Conservation (phyloP, 176 grass and related monocot genomes). For the Aegilops umbellulata region DNA sequence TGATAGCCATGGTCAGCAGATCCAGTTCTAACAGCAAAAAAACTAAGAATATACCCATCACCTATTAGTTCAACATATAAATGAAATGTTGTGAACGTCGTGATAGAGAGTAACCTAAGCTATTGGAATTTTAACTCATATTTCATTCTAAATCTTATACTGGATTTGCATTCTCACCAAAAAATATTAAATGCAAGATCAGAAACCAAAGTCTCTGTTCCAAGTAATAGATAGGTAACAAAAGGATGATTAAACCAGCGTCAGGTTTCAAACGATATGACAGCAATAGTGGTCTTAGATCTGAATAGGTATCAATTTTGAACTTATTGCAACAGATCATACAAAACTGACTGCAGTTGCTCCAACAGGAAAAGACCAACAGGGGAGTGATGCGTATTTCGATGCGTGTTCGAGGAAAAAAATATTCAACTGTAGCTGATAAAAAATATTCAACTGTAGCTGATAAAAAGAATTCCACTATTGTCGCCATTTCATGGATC, state of each 20-base stretch:
- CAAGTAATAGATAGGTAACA: neutral
- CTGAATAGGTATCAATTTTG: neutral
- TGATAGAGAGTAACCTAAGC: too few relatives aligned
- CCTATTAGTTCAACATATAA: conserved; percentile 6
- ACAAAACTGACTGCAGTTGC: neutral
- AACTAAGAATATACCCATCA: neutral
- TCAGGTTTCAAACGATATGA: neutral
- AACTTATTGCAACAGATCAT: neutral
- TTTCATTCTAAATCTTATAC: neutral
- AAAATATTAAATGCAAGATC: neutral
- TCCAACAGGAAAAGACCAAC: neutral
- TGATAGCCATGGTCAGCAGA: neutral
- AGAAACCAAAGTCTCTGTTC: neutral
- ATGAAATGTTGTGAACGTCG: neutral
- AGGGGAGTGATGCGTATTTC: neutral
- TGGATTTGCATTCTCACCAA: neutral
- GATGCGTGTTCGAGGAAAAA: too few relatives aligned
- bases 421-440: neutral
- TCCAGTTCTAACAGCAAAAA: conserved; percentile 11
- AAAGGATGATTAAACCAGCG: neutral
- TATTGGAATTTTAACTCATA: neutral
- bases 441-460: neutral
- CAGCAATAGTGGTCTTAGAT: neutral
- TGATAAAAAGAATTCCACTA: neutral
- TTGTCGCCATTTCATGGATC: neutral